Percentiles rank a stretch among this genome's conserved stretches.
These are phyloP conservation scores for Lippia alba DNA, from an alignment of 305 asterid genomes.

Conservation along the genomic window DNA sequence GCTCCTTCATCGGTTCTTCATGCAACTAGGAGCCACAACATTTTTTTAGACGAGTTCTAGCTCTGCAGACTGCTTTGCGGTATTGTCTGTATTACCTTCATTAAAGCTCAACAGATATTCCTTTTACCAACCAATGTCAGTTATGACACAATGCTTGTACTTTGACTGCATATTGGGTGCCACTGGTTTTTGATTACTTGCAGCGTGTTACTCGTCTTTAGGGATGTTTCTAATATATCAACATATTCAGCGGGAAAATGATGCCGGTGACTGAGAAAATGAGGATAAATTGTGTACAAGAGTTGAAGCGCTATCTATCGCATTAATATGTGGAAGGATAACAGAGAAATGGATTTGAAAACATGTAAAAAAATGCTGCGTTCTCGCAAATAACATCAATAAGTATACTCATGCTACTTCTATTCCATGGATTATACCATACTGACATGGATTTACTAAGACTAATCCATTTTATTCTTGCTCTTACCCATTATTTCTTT, in stretches of 20 bases:
- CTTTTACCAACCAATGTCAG: background rate
- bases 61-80: conserved; percentile 21
- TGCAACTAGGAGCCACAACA: conserved; percentile 11
- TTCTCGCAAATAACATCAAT: conserved; percentile 11
- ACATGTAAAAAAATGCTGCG: background rate
- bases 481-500: background rate
- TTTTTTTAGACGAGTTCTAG: background rate
- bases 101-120: conserved; percentile 8
- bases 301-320: conserved; percentile 11
- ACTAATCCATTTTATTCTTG: conserved; percentile 16
- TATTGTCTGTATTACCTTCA: conserved; percentile 25
- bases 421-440: background rate
- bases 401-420: conserved; percentile 7
- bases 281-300: conserved; percentile 12
- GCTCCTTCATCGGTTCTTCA: conserved; percentile 18
- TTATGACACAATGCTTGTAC: background rate
- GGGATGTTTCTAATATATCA: conserved; percentile 8
- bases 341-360: conserved; percentile 18
- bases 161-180: conserved; percentile 23
- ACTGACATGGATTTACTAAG: conserved; percentile 5
- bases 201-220: conserved; percentile 11
- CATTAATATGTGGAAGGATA: conserved; percentile 11
- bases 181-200: conserved; percentile 25
- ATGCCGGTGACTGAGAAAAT: conserved; percentile 2
- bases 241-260: background rate